Conservation (phyloP, 2,329 filamentous ascomycete species). For the Fusarium nelsonii region DNA sequence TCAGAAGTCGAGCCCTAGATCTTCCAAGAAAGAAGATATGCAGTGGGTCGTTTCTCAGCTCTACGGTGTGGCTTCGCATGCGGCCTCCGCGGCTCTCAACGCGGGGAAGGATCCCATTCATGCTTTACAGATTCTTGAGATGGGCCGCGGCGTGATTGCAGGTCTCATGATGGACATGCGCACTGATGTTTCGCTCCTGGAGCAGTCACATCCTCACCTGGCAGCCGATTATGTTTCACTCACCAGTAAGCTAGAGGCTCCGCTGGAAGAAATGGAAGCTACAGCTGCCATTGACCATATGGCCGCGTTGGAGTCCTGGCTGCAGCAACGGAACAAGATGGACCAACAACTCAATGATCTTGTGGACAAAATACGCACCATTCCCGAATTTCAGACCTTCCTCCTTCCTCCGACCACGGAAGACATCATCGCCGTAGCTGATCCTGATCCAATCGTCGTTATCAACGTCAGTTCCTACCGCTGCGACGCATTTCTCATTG, state of each 20-base stretch:
- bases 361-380: accelerated
- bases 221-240: not conserved
- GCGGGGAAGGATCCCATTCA: not conserved
- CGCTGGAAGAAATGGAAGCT: no score
- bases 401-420: accelerated
- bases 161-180: not conserved
- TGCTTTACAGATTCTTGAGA: not conserved
- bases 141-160: not conserved
- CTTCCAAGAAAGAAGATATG: not conserved
- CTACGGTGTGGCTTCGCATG: accelerated
- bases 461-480: not conserved
- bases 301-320: not conserved
- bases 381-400: not conserved
- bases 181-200: not conserved
- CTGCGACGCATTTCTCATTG: not conserved
- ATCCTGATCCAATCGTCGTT: accelerated
- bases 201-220: accelerated
- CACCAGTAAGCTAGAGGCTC: not conserved
- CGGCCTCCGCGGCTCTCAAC: not conserved
- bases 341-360: not conserved
- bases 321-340: no score
- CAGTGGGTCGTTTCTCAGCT: not conserved
- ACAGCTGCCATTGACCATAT: not conserved
- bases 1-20: not conserved
- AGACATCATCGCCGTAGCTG: not conserved